Base-by-base conservation (phyloP, 352 stramenopile genomes). In the Globisporangium cederbergense region DNA sequence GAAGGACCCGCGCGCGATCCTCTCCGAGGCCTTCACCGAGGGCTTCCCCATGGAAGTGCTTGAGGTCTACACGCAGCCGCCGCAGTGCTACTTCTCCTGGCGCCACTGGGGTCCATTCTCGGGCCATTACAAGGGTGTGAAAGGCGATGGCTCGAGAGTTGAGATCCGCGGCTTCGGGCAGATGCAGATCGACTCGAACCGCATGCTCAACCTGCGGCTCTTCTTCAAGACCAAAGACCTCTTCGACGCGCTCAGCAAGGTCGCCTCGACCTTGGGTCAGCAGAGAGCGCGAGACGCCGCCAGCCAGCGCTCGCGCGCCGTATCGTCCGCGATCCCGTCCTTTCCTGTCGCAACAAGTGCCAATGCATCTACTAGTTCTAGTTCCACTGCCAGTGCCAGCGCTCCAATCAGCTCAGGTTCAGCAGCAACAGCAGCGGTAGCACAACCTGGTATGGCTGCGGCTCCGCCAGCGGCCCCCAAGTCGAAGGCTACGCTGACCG, bases 31-130 rank as follows among this genome's bases (percentile, higher is more conserved):
- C 0, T 87, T 94, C 54, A 72, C 81, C 11, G 76, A 90, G 8
- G 83, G 86, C 13, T 94, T 92, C 51, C 86, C 86, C 14, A 85
- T 94, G 74, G 86, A 93, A 56, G 79, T 94, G 13, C 69, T 92
- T 11, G 70, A 90, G 22, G 86, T 93, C 52, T 94, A 83, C 60
- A 93, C 86, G 30, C 81, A 89, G 61, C 81, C 80, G 30, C 86
- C 86, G 28, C 71, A 79, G 43, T 90, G 85, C 62, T 85, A 91
- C 62, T 94, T 94, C 50, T 76, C 80, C 40, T 94, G 86, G 86
- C 74, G 83, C 13, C 86, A 94, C 65, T 94, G 86, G 86, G 86
- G 81, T 0, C 72, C 75, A 9, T 94, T 93, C 64, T 82, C 79
- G 0, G 86, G 86, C 18, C 75, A 74, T 22, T 91, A 81, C 70